Evolutionary conservation across 192 early-diverging fungal genomes (phyloP), one percentile per base, ranked within the genome.

Genomic region (Coemansia sp.): DNA sequence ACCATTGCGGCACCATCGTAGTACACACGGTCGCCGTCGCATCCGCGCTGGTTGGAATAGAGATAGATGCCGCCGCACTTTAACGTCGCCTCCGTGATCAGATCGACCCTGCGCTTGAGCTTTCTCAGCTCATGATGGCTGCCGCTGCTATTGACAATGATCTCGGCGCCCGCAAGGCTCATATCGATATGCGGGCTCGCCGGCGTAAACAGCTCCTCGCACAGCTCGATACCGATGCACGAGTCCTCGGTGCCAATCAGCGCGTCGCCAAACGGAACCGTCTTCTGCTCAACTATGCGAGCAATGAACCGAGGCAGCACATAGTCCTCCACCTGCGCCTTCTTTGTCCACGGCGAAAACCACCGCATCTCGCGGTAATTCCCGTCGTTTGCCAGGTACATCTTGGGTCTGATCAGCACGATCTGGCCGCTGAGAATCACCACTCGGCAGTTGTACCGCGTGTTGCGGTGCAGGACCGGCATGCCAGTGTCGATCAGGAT

Each of bases 111-210:
- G 0, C 83, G 84, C 24, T 88, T 74, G 5, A 99, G 85, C 72
- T 99, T 99, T 55, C 90, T 85, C 52, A 99, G 84, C 74, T 99
- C 95, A 69, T 98, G 95, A 83, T 99, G 97, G 68, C 88, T 91
- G 60, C 92, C 94, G 72, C 92, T 94, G 68, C 93, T 93, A 68
- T 99, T 99, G 42, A 88, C 86, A 51, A 99, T 91, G 39, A 99
- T 92, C 67, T 99, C 97, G 1, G 97, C 95, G 10, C 97, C 97
- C 67, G 94, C 95, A 65, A 99, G 70, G 1, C 89, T 86, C 87
- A 97, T 90, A 0, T 81, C 80, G 60, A 97, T 97, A 68, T 99
- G 95, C 13, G 97, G 95, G 63, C 95, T 94, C 66, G 89, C 81
- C 4, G 96, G 93, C 3, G 95, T 95, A 81, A 97, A 99, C 18